Base-by-base conservation (phyloP, 495 filamentous ascomycete species). In the Trichoderma orchidacearum region DNA sequence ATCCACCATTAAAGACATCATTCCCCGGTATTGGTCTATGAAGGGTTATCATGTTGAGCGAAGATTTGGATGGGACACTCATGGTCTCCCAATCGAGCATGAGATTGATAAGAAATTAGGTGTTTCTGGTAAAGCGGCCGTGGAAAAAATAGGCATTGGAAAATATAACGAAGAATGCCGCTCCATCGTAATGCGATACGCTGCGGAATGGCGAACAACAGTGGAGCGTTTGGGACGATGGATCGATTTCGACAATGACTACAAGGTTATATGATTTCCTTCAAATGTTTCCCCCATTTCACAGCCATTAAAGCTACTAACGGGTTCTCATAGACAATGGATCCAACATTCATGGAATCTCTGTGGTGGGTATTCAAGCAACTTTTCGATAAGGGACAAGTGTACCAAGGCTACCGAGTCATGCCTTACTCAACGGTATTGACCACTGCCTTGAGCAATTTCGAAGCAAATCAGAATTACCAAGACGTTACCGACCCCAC, bases 221-320 rank as follows among this genome's bases (percentile, higher is more conserved):
- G 88, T 98, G 58, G 89, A 95, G 56, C 72, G 93, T 45, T 72
- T 98, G 28, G 93, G 94, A 48, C 86, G 94, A 55, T 98, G 94
- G 93, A 90, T 97, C 62, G 94, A 98, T 71, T 96, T 97, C 58
- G 94, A 97, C 70, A 93, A 95, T 64, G 90, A 96, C 64, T 96
- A 96, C 76, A 96, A 96, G 83, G 85, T 85, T 58, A 55, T 70
- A 54, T 30, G 13, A 34, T 18, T 5, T n/a, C n/a, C n/a, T 17
- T 17, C 0, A 25, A 34, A 0, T 1, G 7, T 35, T 15, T 30
- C 12, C 3, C 11, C 2, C 30, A n/a, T 34, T 6, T 36, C 5
- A 55, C 12, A 15, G 18, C 12, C 6, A 15, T 25, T 7, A 7
- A 11, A 18, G 41, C 13, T 25, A 48, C 62, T 61, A 32, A 70